Evolutionary conservation across 495 filamentous ascomycete genomes (phyloP).

Genomic region (Astrothelium macrocarpum): DNA sequence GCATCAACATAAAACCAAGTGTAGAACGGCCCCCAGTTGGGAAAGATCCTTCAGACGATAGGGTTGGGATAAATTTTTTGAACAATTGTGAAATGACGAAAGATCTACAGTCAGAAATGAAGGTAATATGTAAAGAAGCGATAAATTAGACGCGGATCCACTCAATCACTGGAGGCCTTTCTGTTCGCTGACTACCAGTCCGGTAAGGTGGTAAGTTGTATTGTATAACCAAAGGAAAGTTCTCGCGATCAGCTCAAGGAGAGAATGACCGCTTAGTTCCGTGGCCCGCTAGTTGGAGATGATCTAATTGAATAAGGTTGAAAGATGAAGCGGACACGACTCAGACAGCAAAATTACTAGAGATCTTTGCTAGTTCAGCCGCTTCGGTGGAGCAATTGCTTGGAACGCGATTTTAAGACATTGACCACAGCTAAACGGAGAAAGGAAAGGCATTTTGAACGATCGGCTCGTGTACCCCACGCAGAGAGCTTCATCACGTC

Average conservation of each 20-base stretch:
- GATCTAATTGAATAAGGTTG: background rate
- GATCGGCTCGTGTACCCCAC: background rate
- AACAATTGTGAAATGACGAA: background rate
- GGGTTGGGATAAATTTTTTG: no score
- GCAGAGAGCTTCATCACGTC: background rate
- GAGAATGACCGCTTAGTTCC: background rate
- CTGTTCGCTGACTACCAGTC: background rate
- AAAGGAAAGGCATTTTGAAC: background rate
- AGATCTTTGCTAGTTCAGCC: background rate
- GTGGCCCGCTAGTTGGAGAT: background rate
- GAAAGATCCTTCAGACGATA: no score
- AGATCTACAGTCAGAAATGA: background rate
- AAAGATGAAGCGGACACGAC: background rate
- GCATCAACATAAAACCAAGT: background rate
- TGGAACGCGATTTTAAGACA: background rate
- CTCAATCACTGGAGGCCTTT: no score
- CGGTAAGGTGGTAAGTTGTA: background rate
- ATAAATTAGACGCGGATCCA: no score
- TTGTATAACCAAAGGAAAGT: background rate
- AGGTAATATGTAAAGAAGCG: background rate
- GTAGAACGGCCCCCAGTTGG: background rate
- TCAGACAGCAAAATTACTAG: background rate
- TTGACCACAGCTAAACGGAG: background rate
- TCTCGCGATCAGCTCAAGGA: background rate
- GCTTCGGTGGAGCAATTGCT: background rate